Evolutionary conservation across 495 filamentous ascomycete species (phyloP), one percentile per base, ranked within the genome.

Genomic region (Aspergillus leporis): DNA sequence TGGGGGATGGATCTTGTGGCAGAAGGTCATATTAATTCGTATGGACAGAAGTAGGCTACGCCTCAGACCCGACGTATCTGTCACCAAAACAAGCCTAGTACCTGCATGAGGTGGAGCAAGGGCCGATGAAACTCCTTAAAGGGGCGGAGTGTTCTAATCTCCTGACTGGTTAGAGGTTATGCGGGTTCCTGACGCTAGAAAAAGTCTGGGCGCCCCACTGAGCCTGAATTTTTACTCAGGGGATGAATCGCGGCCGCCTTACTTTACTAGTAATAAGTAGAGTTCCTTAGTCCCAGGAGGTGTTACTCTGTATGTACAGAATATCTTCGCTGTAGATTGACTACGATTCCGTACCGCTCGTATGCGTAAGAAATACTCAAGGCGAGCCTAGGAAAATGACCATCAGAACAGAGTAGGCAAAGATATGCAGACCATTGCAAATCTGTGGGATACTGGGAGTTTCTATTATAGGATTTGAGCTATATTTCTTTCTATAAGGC

Each of bases 121-220:
- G 43, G 6, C 6, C 10, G 19, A 43, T 43, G 40, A 13, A 13
- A 4, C 16, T 40, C 36, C n/a, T 40, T 40, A 45, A 45, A 21
- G 43, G 43, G 43, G 43, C 7, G 23, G 31, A 40, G 28, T 30
- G 32, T n/a, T 6, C 10, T 12, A n/a, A n/a, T 21, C 13, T 18
- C 9, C 2, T 61, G 46, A 73, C 72, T 74, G 72, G 72, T 23
- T 30, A 36, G 1, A 22, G 13, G n/a, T 13, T 4, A 28, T 21
- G 58, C 54, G 30, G 70, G 70, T 71, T 66, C 69, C 72, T 74
- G 70, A 66, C 70, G 54, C 69, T 68, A 68, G 53, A 34, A 41
- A n/a, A n/a, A 30, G 59, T 61, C 57, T 66, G 5, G 31, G 53
- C 41, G 40, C 31, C 45, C 60, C 60, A 62, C 60, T 8, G 19